phyloP scores from a whole-genome alignment of 306 rosid species.

The Quercus rubra region DNA sequence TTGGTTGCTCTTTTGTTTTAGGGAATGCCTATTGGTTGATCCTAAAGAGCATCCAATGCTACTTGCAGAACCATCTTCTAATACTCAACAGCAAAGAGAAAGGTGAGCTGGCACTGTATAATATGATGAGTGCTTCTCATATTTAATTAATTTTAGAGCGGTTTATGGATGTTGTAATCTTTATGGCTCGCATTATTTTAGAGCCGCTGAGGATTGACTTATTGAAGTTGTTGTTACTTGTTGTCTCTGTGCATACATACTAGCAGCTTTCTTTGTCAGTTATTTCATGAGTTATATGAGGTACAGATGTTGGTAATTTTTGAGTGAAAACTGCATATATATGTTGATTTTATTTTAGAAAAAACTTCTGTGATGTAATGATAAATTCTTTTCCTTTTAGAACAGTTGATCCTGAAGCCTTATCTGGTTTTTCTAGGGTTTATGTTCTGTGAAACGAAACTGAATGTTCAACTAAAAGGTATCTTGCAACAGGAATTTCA shows the following conservation, averaged over 20 bases:
- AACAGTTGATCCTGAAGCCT: background rate
- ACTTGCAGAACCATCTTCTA: constrained; percentile 93
- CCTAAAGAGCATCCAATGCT: constrained; percentile 98
- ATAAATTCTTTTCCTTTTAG: no score
- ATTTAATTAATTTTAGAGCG: background rate
- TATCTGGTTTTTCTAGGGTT: background rate
- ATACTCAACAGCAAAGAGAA: constrained; percentile 89
- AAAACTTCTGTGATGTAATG: background rate
- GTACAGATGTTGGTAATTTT: background rate
- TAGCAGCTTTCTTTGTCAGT: background rate
- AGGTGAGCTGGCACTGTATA: constrained; percentile 41
- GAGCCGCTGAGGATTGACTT: background rate
- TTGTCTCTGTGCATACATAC: background rate
- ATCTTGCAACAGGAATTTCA: background rate
- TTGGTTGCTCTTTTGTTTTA: constrained; percentile 24
- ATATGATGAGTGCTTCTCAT: background rate
- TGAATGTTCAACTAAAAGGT: background rate
- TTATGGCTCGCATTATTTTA: background rate
- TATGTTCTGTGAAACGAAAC: background rate
- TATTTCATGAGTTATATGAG: background rate
- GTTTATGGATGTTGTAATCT: background rate
- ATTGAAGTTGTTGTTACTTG: background rate
- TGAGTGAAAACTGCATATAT: background rate
- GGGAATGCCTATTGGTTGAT: constrained; percentile 90
- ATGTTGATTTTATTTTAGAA: background rate